Percentiles rank a stretch among this genome's conserved stretches.
Conservation (phyloP, 768 basidiomycete species). For the Chalciporus chontae region DNA sequence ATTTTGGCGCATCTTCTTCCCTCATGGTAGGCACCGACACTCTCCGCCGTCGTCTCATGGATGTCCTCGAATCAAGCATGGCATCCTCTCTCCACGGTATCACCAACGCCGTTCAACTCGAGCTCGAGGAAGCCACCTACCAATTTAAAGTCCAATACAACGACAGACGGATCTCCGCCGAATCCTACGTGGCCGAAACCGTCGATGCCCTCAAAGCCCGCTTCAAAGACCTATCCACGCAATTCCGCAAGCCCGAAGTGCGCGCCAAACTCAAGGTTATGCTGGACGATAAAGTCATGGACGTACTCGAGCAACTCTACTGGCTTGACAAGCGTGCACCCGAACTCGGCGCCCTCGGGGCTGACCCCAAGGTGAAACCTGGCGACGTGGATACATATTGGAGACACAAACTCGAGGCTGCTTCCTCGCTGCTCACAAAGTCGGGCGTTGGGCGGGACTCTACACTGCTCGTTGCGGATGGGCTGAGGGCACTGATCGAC, state of each 20-base stretch:
- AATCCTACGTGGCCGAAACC: constrained; percentile 97
- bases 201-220: constrained; percentile 88
- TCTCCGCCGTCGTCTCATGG: constrained; percentile 87
- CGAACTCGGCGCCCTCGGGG: constrained; percentile 69
- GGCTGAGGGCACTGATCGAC: constrained; percentile 84
- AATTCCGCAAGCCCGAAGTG: constrained; percentile 87
- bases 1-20: constrained; percentile 58
- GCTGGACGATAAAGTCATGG: constrained; percentile 96
- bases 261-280: constrained; percentile 85
- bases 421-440: constrained; percentile 89
- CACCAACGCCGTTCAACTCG: constrained; percentile 94
- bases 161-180: constrained; percentile 89
- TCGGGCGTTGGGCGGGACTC: constrained; percentile 94
- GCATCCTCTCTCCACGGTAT: constrained; percentile 93
- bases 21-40: constrained; percentile 92
- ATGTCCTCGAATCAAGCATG: constrained; percentile 97
- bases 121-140: constrained; percentile 94
- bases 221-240: constrained; percentile 80
- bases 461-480: constrained; percentile 92
- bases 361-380: constrained; percentile 64
- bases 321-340: constrained; percentile 88
- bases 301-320: constrained; percentile 94
- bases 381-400: constrained; percentile 87
- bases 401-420: constrained; percentile 95
- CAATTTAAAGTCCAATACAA: constrained; percentile 99